Percentiles rank a stretch among this genome's conserved stretches.
These are phyloP conservation scores for Cystobasidium pallidum DNA, from an alignment of 1,284 basidiomycete species.

Conservation along the genomic window DNA sequence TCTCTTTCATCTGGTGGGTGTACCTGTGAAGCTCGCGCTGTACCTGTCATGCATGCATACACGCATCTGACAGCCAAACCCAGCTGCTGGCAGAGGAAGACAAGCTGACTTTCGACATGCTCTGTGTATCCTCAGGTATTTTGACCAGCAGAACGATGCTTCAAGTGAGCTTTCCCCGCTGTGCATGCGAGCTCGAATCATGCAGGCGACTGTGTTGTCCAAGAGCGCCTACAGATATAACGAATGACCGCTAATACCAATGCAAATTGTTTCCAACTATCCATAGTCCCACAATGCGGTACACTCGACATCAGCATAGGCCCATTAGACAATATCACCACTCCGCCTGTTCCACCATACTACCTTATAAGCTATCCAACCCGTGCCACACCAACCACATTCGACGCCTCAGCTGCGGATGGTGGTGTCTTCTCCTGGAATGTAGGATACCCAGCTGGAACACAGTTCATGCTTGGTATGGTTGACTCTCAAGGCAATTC, in stretches of 20 bases:
- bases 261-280: background rate
- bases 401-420: constrained; percentile 25
- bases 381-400: constrained; percentile 9
- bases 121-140: constrained; percentile 19
- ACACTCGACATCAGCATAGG: constrained; percentile 25
- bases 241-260: too few species aligned
- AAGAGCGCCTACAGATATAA: too few species aligned
- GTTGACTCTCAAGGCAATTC: constrained; percentile 43
- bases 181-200: background rate
- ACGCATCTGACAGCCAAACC: background rate
- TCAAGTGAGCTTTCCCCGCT: constrained; percentile 17
- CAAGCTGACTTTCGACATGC: background rate
- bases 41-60: too few species aligned
- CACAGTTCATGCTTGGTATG: constrained; percentile 37
- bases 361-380: constrained; percentile 41
- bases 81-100: background rate
- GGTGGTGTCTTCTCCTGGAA: constrained; percentile 19
- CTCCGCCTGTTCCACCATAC: constrained; percentile 38
- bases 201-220: too few species aligned
- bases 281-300: constrained; percentile 27
- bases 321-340: constrained; percentile 21
- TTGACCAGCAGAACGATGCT: constrained; percentile 35
- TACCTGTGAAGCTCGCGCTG: too few species aligned
- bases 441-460: constrained; percentile 35
- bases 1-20: constrained; percentile 33